Base-by-base conservation (phyloP, 129 eudicot genomes). In the Dittrichia graveolens region DNA sequence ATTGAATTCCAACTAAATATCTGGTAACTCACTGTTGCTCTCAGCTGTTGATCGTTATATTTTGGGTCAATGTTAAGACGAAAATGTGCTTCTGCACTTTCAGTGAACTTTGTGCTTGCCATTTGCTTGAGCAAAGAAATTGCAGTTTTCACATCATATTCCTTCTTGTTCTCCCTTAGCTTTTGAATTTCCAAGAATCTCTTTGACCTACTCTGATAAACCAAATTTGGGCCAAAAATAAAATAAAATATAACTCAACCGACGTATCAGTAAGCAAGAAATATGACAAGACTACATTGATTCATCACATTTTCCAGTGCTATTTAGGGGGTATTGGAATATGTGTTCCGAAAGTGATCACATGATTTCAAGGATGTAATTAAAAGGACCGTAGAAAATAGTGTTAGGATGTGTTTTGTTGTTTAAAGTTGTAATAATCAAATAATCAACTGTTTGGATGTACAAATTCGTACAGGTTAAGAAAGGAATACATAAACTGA, bases 1-100 rank as follows among this genome's bases (percentile, higher is more conserved):
- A 14, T 50, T 14, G 5, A 52, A 68, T 9, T 19, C 31, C 38
- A 66, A 19, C 7, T 54, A 77, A 52, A 61, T 11, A n/a, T 38
- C 6, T 14, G 5, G 59, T 61, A 79, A 69, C 91, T 80, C 75
- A 93, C 98, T 31, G 98, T 89, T 69, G 98, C 98, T 74, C 98
- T 90, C 76, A 93, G 87, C 80, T 90, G 96, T 74, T 93, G 98
- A 81, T 93, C 98, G 16, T 88, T 90, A 71, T 93, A 93, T 77
- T 90, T 93, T 7, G 98, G 98, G 80, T 93, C 98, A 69, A 93
- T 87, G 78, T 93, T 93, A 56, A 93, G 96, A 74, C 98, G 98
- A 62, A 93, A 90, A 90, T 93, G 98, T 15, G 95, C 98, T 85
- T 93, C 98, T 6, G 81, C 95, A 52, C 95, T 75, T 85, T 93